Conservation (phyloP, 208 protist species). For the Porcisia hertigi region DNA sequence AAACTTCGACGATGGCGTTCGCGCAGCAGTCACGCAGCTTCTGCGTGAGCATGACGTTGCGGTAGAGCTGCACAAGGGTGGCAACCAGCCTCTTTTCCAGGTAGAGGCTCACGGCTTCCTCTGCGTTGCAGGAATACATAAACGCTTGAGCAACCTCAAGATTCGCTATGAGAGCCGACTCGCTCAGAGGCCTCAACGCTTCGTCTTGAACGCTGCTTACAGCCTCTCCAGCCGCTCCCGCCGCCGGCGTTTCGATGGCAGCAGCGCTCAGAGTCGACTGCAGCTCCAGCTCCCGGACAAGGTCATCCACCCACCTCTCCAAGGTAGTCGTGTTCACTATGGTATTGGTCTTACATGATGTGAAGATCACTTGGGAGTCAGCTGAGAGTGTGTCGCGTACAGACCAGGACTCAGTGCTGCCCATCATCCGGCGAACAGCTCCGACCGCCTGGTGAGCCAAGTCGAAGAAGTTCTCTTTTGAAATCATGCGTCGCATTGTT, state of each 20-base stretch:
- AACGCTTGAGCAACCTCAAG: conserved; percentile 45
- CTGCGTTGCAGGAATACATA: conserved; percentile 28
- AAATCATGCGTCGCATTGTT: conserved; percentile 40
- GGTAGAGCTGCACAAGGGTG: conserved; percentile 23
- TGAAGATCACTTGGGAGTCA: conserved; percentile 54
- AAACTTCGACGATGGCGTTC: conserved; percentile 24
- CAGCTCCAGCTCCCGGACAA: conserved; percentile 26
- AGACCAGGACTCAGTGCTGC: conserved; percentile 26
- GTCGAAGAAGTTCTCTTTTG: conserved; percentile 52
- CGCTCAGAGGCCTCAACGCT: conserved; percentile 38
- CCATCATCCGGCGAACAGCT: conserved; percentile 59
- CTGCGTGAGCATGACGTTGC: conserved; percentile 21
- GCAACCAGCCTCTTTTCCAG: conserved; percentile 10
- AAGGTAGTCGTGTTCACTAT: conserved; percentile 13
- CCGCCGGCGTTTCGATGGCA: background rate
- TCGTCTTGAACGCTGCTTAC: conserved; percentile 3
- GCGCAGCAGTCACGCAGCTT: conserved; percentile 33
- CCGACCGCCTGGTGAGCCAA: conserved; percentile 69
- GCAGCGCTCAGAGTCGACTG: conserved; percentile 5
- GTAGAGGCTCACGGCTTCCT: conserved; percentile 16
- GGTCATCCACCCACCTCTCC: conserved; percentile 23
- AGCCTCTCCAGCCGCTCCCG: background rate
- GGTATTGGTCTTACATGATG: conserved; percentile 41
- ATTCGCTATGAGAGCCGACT: conserved; percentile 54
- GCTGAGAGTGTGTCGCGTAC: conserved; percentile 42